phyloP scores from a whole-genome alignment of 2,329 filamentous ascomycete genomes.

The Drechslerella dactyloides region DNA sequence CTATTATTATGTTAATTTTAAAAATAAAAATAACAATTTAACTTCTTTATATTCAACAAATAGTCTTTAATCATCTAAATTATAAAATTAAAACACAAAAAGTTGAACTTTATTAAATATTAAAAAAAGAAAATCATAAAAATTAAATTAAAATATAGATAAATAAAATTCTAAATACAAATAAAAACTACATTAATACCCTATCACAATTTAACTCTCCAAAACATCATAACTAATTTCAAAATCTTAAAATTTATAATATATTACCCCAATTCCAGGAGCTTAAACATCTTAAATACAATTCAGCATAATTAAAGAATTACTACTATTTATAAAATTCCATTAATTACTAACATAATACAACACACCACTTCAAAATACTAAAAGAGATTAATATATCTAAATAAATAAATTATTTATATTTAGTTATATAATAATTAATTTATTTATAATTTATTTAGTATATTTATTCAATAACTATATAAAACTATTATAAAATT shows the following conservation, averaged over 20 bases:
- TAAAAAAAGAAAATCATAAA: slow-evolving; percentile 12
- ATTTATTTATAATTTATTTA: neutral
- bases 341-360: neutral
- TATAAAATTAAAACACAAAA: neutral
- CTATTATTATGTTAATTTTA: neutral
- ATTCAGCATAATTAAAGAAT: neutral
- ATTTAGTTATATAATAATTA: too few relatives aligned
- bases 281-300: neutral
- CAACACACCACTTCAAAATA: neutral
- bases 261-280: neutral
- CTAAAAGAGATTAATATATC: neutral
- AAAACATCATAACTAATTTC: neutral
- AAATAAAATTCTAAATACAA: slow-evolving; percentile 16
- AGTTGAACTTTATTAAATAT: neutral
- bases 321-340: slow-evolving; percentile 2
- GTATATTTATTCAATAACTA: neutral
- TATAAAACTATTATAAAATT: neutral
- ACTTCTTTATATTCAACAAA: slow-evolving; percentile 7
- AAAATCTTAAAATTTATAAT: neutral
- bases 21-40: neutral
- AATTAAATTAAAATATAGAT: slow-evolving; percentile 23
- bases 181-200: slow-evolving; percentile 18
- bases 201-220: neutral
- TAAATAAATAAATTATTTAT: too few relatives aligned
- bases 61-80: neutral